phyloP scores from a whole-genome alignment of 495 filamentous ascomycete species.

The Massariosphaeria phaeospora region DNA sequence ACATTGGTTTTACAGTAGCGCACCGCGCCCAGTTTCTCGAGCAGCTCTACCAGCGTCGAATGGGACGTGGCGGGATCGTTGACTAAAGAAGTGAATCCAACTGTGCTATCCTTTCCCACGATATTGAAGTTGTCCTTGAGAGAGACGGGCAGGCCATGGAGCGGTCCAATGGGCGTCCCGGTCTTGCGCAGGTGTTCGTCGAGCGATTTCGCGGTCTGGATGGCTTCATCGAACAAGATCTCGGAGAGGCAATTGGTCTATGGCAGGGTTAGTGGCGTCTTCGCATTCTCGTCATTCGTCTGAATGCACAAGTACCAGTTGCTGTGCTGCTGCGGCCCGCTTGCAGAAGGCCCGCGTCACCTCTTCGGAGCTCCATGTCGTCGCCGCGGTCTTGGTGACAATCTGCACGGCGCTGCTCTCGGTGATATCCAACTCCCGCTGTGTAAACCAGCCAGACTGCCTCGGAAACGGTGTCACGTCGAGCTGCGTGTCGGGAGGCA shows the following conservation, averaged over 20 bases:
- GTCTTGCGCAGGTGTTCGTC: constrained; percentile 34
- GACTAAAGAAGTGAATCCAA: constrained; percentile 33
- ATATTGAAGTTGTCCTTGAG: constrained; percentile 36
- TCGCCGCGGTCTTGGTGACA: constrained; percentile 22
- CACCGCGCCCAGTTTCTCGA: constrained; percentile 25
- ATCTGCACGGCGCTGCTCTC: constrained; percentile 20
- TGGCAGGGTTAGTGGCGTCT: neutral
- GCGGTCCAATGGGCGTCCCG: constrained; percentile 27
- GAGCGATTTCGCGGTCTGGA: constrained; percentile 23
- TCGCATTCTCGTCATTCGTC: neutral
- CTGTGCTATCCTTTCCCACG: constrained; percentile 30
- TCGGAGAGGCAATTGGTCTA: constrained; percentile 41
- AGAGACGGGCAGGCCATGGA: constrained; percentile 34
- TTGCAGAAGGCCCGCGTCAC: constrained; percentile 33
- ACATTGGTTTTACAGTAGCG: constrained; percentile 46
- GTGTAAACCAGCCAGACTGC: constrained; percentile 39
- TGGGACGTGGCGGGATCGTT: constrained; percentile 47
- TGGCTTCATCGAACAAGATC: constrained; percentile 41
- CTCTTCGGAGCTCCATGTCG: constrained; percentile 28
- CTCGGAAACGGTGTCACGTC: constrained; percentile 43
- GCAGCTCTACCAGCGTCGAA: constrained; percentile 25
- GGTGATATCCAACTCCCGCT: constrained; percentile 32
- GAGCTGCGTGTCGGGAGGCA: constrained; percentile 40
- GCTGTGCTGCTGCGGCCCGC: constrained; percentile 33
- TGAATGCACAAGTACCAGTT: constrained; percentile 29